A percentile compares a stretch with the other conserved stretches of the same genome.
phyloP scores from a whole-genome alignment of 2,329 filamentous ascomycete genomes.

The Fusarium hostae region DNA sequence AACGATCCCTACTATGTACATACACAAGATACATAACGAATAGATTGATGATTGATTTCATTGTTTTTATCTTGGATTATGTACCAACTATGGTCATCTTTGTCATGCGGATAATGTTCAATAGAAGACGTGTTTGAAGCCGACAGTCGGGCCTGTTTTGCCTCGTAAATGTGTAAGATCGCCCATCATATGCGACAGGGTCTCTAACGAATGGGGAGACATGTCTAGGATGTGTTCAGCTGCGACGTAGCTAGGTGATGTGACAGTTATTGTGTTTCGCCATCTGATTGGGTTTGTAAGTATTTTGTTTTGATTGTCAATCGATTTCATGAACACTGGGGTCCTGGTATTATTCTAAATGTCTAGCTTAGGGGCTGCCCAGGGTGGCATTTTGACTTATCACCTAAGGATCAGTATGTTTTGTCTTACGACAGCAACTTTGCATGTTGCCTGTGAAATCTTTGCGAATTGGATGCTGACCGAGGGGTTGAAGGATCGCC shows the following conservation, averaged over 20 bases:
- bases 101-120: neutral
- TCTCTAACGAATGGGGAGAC: slow-evolving; percentile 28
- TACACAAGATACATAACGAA: neutral
- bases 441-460: neutral
- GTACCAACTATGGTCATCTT: neutral
- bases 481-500: slow-evolving; percentile 29
- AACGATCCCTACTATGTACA: neutral
- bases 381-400: neutral
- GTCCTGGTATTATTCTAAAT: neutral
- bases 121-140: neutral
- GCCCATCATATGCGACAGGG: slow-evolving; percentile 23
- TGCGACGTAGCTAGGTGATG: slow-evolving; percentile 22
- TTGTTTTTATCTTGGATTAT: neutral
- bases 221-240: slow-evolving; percentile 27
- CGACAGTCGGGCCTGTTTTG: slow-evolving; percentile 26
- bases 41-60: neutral
- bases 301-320: neutral
- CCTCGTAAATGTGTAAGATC: slow-evolving; percentile 23
- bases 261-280: slow-evolving; percentile 13
- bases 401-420: neutral
- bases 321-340: neutral
- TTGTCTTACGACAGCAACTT: neutral
- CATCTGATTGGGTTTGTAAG: slow-evolving; percentile 14
- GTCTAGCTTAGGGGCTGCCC: neutral
- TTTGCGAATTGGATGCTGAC: neutral